Percentiles rank a stretch among this genome's conserved stretches.
phyloP scores from a whole-genome alignment of 257 asterid genomes.

The Misopates orontium region DNA sequence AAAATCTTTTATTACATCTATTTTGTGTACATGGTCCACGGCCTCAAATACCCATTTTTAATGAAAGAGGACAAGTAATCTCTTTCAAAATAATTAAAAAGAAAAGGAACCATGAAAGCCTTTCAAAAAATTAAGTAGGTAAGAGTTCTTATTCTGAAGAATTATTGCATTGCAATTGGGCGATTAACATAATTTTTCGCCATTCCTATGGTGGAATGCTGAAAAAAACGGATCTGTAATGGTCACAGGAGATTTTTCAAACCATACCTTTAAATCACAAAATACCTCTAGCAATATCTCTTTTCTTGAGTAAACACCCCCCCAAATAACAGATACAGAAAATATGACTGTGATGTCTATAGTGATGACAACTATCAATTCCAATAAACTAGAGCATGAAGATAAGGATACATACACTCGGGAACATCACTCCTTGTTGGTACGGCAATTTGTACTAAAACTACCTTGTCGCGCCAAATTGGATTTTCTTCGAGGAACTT shows the following conservation, averaged over 20 bases:
- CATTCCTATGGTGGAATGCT: not conserved
- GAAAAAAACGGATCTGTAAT: not conserved
- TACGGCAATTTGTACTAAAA: conserved; percentile 88
- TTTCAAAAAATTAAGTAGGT: not conserved
- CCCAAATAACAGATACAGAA: not conserved
- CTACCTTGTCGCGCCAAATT: conserved; percentile 84
- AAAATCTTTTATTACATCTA: too few species aligned
- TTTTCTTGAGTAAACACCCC: not conserved
- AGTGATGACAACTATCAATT: conserved; percentile 16
- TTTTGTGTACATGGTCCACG: not conserved
- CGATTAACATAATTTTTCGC: not conserved
- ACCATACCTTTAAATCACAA: too few species aligned
- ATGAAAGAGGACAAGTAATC: not conserved
- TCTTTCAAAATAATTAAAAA: not conserved
- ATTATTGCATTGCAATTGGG: not conserved
- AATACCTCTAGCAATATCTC: too few species aligned
- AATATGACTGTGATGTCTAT: conserved; percentile 5
- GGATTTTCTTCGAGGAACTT: conserved; percentile 96
- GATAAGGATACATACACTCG: conserved; percentile 70
- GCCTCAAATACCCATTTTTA: not conserved
- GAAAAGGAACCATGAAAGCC: not conserved
- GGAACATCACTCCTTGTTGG: conserved; percentile 98
- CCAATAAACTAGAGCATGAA: conserved; percentile 12
- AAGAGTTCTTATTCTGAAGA: conserved; percentile 2
- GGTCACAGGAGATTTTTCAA: too few species aligned